A percentile compares a stretch with the other conserved stretches of the same genome.
These are phyloP conservation scores for Candida sp. DNA, from an alignment of 1,139 yeast genomes.

Conservation along the genomic window DNA sequence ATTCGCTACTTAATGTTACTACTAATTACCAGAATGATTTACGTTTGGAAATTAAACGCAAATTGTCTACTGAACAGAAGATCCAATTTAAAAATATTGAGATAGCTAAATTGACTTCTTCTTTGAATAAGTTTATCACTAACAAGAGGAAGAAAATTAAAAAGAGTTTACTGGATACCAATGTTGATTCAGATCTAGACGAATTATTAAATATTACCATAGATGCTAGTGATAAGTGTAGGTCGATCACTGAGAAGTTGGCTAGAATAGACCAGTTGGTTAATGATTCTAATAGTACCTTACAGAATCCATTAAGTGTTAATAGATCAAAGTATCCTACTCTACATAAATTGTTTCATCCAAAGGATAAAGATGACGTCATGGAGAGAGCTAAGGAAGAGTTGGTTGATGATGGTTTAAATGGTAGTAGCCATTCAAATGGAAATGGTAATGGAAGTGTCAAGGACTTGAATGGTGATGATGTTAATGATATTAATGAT, in stretches of 20 bases:
- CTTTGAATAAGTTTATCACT: conserved; percentile 17
- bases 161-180: conserved; percentile 9
- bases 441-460: too few relatives aligned
- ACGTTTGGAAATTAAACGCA: conserved; percentile 30
- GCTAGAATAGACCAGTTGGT: conserved; percentile 7
- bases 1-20: conserved; percentile 30
- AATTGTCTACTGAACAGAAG: conserved; percentile 34
- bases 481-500: too few relatives aligned
- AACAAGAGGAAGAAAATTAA: conserved; percentile 16
- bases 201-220: conserved; percentile 12
- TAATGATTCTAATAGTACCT: conserved; percentile 4
- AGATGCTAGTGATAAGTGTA: conserved; percentile 10
- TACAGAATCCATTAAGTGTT: not conserved
- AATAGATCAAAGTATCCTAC: conserved; percentile 8
- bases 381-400: too few relatives aligned
- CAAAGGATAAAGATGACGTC: too few relatives aligned
- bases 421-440: too few relatives aligned
- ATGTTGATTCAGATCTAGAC: conserved; percentile 11
- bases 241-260: conserved; percentile 8
- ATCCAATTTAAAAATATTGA: conserved; percentile 34
- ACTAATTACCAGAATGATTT: conserved; percentile 40
- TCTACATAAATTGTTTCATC: conserved; percentile 4
- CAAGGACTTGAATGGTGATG: too few relatives aligned
- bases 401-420: too few relatives aligned
- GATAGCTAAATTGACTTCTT: conserved; percentile 25